Conservation (phyloP, 2,329 filamentous ascomycete species). For the Aspergillus brasiliensis region DNA sequence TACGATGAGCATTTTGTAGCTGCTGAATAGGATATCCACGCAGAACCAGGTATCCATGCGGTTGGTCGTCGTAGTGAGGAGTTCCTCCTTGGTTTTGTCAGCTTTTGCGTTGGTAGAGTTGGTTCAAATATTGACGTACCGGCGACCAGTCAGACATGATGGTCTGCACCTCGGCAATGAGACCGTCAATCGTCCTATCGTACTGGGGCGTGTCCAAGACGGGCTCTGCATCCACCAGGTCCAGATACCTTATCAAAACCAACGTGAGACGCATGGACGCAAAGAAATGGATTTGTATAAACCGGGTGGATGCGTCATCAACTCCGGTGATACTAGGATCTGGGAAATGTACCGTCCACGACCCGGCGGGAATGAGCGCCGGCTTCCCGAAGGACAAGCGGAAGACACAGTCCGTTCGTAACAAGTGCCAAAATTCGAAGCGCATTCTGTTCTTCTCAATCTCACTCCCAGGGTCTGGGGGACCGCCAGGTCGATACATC, state of each 20-base stretch:
- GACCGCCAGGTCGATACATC: not conserved
- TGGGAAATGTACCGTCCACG: conserved; percentile 24
- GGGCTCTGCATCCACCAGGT: conserved; percentile 3
- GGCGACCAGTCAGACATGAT: conserved; percentile 19
- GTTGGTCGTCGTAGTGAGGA: conserved; percentile 13
- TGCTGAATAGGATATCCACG: conserved; percentile 21
- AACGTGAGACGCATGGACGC: conserved; percentile 21
- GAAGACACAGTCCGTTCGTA: conserved; percentile 22
- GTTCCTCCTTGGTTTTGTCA: conserved; percentile 14
- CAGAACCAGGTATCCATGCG: conserved; percentile 22
- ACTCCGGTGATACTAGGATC: conserved; percentile 20
- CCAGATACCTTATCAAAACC: conserved; percentile 16
- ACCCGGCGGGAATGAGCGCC: conserved; percentile 15
- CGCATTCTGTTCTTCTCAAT: conserved; percentile 20
- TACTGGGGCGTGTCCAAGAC: not conserved
- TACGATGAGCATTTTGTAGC: conserved; percentile 24
- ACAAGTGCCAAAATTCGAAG: conserved; percentile 26
- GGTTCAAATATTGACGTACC: not conserved
- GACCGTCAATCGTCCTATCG: conserved; percentile 12
- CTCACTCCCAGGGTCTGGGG: not conserved
- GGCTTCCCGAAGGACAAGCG: conserved; percentile 22
- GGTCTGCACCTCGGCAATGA: conserved; percentile 16
- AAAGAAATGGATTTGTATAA: conserved; percentile 22
- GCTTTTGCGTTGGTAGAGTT: not conserved
- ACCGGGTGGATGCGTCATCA: conserved; percentile 18